A percentile compares a stretch with the other conserved stretches of the same genome.
These are phyloP conservation scores for Amaranthus palmeri DNA, from an alignment of 148 eudicot species.

Conservation along the genomic window DNA sequence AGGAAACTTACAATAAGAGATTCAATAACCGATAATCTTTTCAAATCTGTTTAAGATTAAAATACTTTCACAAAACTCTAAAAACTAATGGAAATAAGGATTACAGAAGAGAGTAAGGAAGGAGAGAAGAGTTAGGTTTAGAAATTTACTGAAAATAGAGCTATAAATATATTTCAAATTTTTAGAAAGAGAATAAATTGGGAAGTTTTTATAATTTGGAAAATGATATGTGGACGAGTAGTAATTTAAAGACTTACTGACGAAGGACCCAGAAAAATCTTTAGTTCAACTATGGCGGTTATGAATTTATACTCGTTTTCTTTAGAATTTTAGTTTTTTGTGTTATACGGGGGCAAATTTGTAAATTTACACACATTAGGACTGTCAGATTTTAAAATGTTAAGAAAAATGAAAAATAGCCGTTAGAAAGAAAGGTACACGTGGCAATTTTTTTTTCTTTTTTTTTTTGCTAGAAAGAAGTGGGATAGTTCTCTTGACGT, in stretches of 20 bases:
- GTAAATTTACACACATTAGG: no score
- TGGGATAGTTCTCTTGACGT: slow-evolving; percentile 36
- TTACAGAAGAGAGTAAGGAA: neutral
- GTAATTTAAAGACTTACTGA: slow-evolving; percentile 8
- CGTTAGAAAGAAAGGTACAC: slow-evolving; percentile 37
- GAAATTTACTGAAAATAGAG: no score
- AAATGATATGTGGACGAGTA: neutral
- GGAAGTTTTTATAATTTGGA: neutral
- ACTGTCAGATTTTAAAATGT: neutral
- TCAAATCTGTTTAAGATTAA: slow-evolving; percentile 2
- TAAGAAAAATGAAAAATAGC: slow-evolving; percentile 34
- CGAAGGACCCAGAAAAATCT: slow-evolving; percentile 22
- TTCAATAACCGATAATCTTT: slow-evolving; percentile 18
- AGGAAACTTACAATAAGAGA: neutral
- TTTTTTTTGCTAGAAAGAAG: slow-evolving; percentile 13
- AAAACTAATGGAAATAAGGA: neutral
- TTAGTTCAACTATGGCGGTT: slow-evolving; percentile 8
- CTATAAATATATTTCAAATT: no score
- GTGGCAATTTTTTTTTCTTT: slow-evolving; percentile 20
- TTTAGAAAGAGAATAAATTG: no score
- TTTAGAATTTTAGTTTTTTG: no score
- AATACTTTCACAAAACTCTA: neutral
- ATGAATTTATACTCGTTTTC: neutral
- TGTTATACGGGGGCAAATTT: no score
- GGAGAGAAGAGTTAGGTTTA: neutral